Evolutionary conservation across 257 asterid genomes (phyloP).

Genomic region (Ilex aquifolium): DNA sequence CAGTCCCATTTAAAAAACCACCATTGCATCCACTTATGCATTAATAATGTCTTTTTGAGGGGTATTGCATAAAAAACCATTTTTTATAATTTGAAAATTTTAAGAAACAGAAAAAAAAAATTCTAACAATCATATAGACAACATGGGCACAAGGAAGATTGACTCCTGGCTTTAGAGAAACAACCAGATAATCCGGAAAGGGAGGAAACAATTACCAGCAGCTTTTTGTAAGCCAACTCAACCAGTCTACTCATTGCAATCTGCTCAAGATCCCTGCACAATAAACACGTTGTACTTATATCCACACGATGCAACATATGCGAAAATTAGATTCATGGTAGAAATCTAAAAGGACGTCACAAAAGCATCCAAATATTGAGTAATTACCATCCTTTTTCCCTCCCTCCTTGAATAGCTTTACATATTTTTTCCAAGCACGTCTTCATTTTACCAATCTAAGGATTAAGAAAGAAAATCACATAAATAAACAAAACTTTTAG

Average conservation of each 20-base stretch:
- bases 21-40: too few relatives aligned
- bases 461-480: constrained; percentile 13
- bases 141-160: too few relatives aligned
- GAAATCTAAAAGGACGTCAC: constrained; percentile 7
- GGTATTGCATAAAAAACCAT: too few relatives aligned
- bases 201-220: constrained; percentile 48
- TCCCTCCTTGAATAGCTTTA: constrained; percentile 56
- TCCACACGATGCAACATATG: not conserved
- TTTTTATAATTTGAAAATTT: too few relatives aligned
- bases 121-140: too few relatives aligned
- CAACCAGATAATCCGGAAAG: not conserved
- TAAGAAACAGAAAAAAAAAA: too few relatives aligned
- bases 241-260: constrained; percentile 72
- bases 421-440: constrained; percentile 44
- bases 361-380: constrained; percentile 10
- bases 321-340: not conserved
- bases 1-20: too few relatives aligned
- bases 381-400: constrained; percentile 49
- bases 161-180: too few relatives aligned
- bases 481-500: not conserved
- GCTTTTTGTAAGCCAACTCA: constrained; percentile 78
- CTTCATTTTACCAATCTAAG: constrained; percentile 62
- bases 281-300: constrained; percentile 8
- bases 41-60: too few relatives aligned
- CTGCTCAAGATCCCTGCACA: constrained; percentile 80